Base-by-base conservation (phyloP, 140 eudicot genomes). In the Ambrosia hybrid region DNA sequence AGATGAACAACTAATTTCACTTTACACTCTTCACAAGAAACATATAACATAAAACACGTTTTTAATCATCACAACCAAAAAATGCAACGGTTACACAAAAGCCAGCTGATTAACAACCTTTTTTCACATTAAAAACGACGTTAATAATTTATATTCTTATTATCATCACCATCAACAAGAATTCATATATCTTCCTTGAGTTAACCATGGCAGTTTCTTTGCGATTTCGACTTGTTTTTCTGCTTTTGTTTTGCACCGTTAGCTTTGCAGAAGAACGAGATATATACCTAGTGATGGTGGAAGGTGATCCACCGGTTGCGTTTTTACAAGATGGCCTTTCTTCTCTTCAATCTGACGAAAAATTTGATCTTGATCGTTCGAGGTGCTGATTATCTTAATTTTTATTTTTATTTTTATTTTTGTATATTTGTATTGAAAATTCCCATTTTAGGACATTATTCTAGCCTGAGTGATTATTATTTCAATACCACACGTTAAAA, bases 251-350 rank as follows among this genome's bases (percentile, higher is more conserved):
- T 43, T 52, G 77, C 77, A 67, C 6, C 13, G 15, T 57, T 45
- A 56, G 82, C 21, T 21, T 65, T 21, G 83, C 65, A 55, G 89
- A 85, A 79, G 80, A 84, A 8, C 74, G 89, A 53, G 59, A 82
- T 14, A 82, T 82, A 37, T 85, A 91, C 64, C 10, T 91, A 79
- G 92, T 91, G 58, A 8, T 85, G 73, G 75, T 88, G 61, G 92
- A 91, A 80, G 97, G 92, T 13, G 88, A 85, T 49, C 92, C 88
- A 3, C 92, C 95, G 0, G 88, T 82, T 61, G 90, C 95, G n/a
- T 91, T 91, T 75, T 66, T 83, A 63, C 80, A 73, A 67, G 73
- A 73, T 67, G 13, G 46, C 15, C 9, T 6, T 21, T 45, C 12
- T 4, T 57, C 72, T 71, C 16, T 12, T 17, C 45, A 73, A 38